Evolutionary conservation across 1,284 basidiomycete genomes (phyloP).

Genomic region (Ceratobasidium sp.): DNA sequence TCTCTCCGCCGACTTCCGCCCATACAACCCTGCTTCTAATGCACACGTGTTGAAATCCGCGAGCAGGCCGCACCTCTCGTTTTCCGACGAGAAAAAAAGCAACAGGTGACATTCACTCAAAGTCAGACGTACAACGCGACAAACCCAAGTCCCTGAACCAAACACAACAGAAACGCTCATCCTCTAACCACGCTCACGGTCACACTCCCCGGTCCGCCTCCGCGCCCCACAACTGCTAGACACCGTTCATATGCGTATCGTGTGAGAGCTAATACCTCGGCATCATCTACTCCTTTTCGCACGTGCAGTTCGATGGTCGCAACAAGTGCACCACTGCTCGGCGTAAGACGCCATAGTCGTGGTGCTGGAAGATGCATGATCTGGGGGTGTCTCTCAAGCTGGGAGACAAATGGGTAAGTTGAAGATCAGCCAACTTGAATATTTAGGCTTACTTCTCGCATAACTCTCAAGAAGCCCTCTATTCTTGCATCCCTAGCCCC

Average conservation of each 20-base stretch:
- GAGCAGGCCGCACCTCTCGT: not conserved
- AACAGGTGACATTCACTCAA: not conserved
- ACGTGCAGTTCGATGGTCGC: conserved; percentile 85
- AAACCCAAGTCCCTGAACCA: not conserved
- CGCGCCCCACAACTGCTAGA: conserved; percentile 44
- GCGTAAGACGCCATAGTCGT: conserved; percentile 85
- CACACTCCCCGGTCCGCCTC: conserved; percentile 44
- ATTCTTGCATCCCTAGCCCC: conserved; percentile 64
- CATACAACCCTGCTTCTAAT: not conserved
- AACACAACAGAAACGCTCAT: conserved; percentile 9
- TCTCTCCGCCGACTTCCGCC: not conserved
- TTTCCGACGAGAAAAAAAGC: not conserved
- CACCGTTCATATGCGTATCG: conserved; percentile 69
- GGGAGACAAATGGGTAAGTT: not conserved
- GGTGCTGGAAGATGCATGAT: conserved; percentile 80
- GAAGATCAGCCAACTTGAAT: too few relatives aligned
- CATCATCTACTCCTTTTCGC: conserved; percentile 68
- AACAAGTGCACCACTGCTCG: conserved; percentile 59
- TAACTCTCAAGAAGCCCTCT: conserved; percentile 76
- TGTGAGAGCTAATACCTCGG: conserved; percentile 74
- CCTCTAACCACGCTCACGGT: conserved; percentile 46
- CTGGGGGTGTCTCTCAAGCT: conserved; percentile 81
- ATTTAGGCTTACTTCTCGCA: conserved; percentile 76
- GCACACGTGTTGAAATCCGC: not conserved
- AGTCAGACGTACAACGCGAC: not conserved